Evolutionary conservation across 805 yeast genomes (phyloP).

Genomic region (Tetrapisispora phaffii): DNA sequence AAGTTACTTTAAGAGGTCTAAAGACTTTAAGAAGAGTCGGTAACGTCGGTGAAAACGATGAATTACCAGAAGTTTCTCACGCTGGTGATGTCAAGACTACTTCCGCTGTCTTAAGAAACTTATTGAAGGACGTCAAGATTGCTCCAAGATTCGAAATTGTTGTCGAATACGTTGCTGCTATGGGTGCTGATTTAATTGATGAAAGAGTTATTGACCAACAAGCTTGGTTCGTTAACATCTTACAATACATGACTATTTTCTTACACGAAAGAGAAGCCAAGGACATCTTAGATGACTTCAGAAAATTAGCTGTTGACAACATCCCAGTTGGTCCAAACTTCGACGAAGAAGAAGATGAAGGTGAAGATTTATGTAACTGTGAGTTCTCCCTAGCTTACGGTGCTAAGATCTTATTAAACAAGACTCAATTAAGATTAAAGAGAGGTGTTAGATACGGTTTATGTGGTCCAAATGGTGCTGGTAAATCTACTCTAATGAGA

Average conservation of each 20-base stretch:
- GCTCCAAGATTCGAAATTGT: conserved; percentile 74
- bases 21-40: conserved; percentile 98
- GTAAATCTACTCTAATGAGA: conserved; percentile 97
- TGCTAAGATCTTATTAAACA: conserved; percentile 99
- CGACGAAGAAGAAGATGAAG: conserved; percentile 96
- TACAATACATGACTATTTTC: conserved; percentile 94
- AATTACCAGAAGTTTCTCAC: conserved; percentile 92
- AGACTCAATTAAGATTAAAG: conserved; percentile 97
- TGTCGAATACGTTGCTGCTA: conserved; percentile 77
- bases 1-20: conserved; percentile 93
- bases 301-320: conserved; percentile 95
- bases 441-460: conserved; percentile 99
- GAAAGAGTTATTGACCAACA: conserved; percentile 91
- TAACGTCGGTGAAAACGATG: conserved; percentile 83
- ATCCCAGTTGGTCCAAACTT: conserved; percentile 92
- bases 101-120: conserved; percentile 65
- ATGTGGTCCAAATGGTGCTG: conserved; percentile 99
- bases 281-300: conserved; percentile 84
- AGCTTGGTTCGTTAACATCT: conserved; percentile 80
- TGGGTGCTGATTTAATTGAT: conserved; percentile 98
- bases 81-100: conserved; percentile 96
- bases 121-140: conserved; percentile 58
- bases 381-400: conserved; percentile 99
- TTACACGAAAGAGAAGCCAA: conserved; percentile 88
- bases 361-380: conserved; percentile 99